Base-by-base conservation (phyloP, 2,329 filamentous ascomycete genomes). In the Rhinocladiella mackenziei region DNA sequence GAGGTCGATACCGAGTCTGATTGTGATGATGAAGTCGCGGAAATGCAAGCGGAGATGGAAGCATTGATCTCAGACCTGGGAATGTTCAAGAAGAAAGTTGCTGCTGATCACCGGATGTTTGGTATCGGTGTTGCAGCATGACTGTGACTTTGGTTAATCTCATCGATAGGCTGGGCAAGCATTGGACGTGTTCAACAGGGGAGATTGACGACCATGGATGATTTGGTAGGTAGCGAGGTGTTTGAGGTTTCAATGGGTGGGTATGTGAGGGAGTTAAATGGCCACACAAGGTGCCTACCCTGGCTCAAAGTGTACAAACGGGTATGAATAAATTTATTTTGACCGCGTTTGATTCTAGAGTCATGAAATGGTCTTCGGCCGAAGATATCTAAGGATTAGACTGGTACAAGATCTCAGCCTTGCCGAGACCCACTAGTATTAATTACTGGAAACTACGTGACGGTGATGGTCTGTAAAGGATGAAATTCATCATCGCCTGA, bases 11-110 rank as follows among this genome's bases (percentile, higher is more conserved):
- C 60, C n/a, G 76, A 79, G 35, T 76, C 78, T 18, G 77, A 84
- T 35, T 78, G 75, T 18, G 75, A 75, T 30, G 73, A 58, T 13
- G 70, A 78, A 33, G 75, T 73, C 1, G 61, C 68, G 28, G 75
- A 89, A 51, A 77, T 89, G 70, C 86, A 96, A 61, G 81, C 82
- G n/a, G 81, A 87, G 59, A 91, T 94, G 74, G 81, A 89, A 56
- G 82, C 84, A 25, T 76, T 97, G 60, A 72, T 98, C 53, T 80
- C 81, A 56, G 89, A 97, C 57, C 62, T 94, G 42, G 78, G 77
- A 20, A 64, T 91, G 61, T 94, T 94, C 69, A 84, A 84, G 64
- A 80, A 81, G 58, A 97, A 95, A 70, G 80, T 97, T 51, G 81
- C 79, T 5, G 88, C 92, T 58, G 92, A 97, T 63, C 54, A 56